Base-by-base conservation (phyloP, 208 protist genomes). In the Leptomonas seymouri region DNA sequence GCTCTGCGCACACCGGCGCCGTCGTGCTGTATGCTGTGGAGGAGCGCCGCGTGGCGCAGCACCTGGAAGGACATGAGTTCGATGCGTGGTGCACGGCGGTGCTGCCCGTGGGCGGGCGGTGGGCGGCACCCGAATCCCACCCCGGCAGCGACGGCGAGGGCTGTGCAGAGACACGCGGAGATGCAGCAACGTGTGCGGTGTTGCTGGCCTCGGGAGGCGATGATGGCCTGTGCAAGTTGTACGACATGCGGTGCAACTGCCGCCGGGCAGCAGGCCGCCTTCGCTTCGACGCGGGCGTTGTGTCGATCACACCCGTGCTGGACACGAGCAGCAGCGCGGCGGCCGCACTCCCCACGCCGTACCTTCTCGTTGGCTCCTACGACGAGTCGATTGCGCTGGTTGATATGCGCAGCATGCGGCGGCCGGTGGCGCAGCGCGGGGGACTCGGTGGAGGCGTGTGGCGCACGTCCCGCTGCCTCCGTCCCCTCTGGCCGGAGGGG, bases 81-180 rank as follows among this genome's bases (percentile, higher is more conserved):
- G 91, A 96, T 67, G 88, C 91, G 44, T 96, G 91, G 89, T 96
- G 91, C 74, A 78, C 82, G 51, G 86, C 88, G 12, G 76, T 73
- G 27, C 34, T 80, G 63, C 81, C 81, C 4, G 67, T 50, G 36
- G 58, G 42, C 21, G 49, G 61, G 42, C 69, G 48, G 53, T 67
- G 58, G 41, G 67, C 27, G 3, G 28, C 49, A 6, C 15, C 57
- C 3, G 5, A 36, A 3, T 46, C 56, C 3, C n/a, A 34, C 5
- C 8, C 30, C 30, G 21, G 54, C 28, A 41, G 25, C 54, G 53
- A 28, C 15, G 16, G 12, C 30, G 42, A 23, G 2, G 34, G 8
- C 8, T 9, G 44, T 7, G 42, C 51, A 4, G 0, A 54, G 30
- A 20, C 15, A 3, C 31, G 23, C 5, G 61, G 16, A 14, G 67